Base-by-base conservation (phyloP, 148 eudicot species). In the Simmondsia chinensis region DNA sequence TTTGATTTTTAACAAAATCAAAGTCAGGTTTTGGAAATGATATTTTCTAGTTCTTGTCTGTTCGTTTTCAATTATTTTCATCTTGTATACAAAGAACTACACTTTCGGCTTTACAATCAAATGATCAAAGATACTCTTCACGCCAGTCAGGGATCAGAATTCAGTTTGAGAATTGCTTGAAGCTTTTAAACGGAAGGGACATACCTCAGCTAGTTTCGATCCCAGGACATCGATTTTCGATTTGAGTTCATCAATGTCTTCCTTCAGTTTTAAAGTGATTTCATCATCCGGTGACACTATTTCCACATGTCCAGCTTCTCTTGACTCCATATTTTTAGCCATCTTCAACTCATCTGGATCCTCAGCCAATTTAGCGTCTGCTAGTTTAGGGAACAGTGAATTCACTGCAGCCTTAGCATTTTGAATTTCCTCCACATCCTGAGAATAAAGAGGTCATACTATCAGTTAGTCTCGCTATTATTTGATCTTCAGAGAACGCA, bases 181-280 rank as follows among this genome's bases (percentile, higher is more conserved):
- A n/a, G n/a, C n/a, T n/a, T n/a, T n/a, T n/a, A n/a, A n/a, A n/a
- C n/a, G n/a, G n/a, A 54, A 63, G 39, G 35, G 31, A 46, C 46
- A 39, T 16, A 82, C 91, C 84, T 82, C 74, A 11, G 38, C 55
- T 50, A 77, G 59, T 55, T 71, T 74, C 50, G 52, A 46, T 46
- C 60, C 76, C 55, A 74, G 23, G 39, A 23, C 48, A 60, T 50
- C 58, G 32, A 77, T 9, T 49, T 77, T 82, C 37, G 56, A 60
- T 49, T 69, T 68, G 63, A 77, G 54, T 33, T 71, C 76, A 29
- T 69, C 76, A 4, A 57, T 14, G 33, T 68, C 72, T 30, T 68
- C 57, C 33, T 16, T 35, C 48, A 61, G 33, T 14, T 29, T 41
- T 16, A 39, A 55, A 38, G 53, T 66, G 11, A 37, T 47, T 27